These are phyloP conservation scores for Cryptococcus maquisensis DNA, from an alignment of 1,284 basidiomycete genomes.

Conservation along the genomic window DNA sequence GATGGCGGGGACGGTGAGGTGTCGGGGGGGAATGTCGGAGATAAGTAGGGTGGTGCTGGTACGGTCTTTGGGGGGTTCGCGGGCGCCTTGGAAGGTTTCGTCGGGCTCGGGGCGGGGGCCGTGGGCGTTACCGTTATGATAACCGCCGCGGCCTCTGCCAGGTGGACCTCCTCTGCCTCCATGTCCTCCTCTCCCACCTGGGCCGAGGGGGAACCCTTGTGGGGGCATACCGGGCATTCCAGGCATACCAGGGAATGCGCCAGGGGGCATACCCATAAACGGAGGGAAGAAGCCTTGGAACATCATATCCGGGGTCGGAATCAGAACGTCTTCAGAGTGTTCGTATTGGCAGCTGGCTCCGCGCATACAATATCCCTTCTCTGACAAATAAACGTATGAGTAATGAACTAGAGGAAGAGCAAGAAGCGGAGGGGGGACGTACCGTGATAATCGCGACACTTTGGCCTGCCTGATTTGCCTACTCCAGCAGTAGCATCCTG, in stretches of 20 bases:
- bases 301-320: constrained; percentile 51
- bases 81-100: constrained; percentile 26
- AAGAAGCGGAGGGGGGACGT: constrained; percentile 51
- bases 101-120: not conserved
- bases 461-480: constrained; percentile 9
- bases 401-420: too few relatives aligned
- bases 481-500: constrained; percentile 1
- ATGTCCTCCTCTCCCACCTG: constrained; percentile 42
- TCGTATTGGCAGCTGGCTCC: constrained; percentile 88
- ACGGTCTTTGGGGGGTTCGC: constrained; percentile 49
- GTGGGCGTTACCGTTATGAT: not conserved
- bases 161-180: constrained; percentile 14
- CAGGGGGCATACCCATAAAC: constrained; percentile 17
- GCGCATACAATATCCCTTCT: constrained; percentile 83
- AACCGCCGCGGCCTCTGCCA: not conserved
- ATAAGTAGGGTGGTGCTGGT: constrained; percentile 83
- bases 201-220: constrained; percentile 48
- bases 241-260: constrained; percentile 4
- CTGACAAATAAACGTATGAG: constrained; percentile 53
- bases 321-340: constrained; percentile 62
- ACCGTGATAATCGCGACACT: constrained; percentile 86
- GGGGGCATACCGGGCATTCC: constrained; percentile 44
- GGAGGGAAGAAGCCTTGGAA: constrained; percentile 37
- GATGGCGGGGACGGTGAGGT: constrained; percentile 70
- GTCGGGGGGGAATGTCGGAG: constrained; percentile 85